A percentile compares a stretch with the other conserved stretches of the same genome.
phyloP scores from a whole-genome alignment of 345 rosid genomes.

The Geranium brycei region DNA sequence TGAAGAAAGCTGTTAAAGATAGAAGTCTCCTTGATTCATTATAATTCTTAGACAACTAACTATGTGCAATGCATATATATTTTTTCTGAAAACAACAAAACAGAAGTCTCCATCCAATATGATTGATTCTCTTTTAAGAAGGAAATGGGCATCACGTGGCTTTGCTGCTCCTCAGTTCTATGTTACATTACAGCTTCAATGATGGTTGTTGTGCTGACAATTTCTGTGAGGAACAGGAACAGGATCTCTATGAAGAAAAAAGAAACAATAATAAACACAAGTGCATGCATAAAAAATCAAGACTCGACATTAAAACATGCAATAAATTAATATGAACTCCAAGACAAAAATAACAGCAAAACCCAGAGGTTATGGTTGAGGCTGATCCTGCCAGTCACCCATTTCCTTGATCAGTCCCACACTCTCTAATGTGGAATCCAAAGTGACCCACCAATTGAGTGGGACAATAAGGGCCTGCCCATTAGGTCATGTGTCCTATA shows the following conservation, averaged over 20 bases:
- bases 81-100: too few species aligned
- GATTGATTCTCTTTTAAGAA: too few species aligned
- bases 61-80: too few species aligned
- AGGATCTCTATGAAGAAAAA: background rate
- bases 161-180: background rate
- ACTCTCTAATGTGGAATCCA: conserved; percentile 14
- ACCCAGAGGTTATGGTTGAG: background rate
- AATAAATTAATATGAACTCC: background rate
- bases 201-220: background rate
- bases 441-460: conserved; percentile 10
- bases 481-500: too few species aligned
- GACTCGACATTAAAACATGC: too few species aligned
- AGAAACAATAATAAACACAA: background rate
- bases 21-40: too few species aligned
- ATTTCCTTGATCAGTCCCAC: background rate
- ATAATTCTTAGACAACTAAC: too few species aligned
- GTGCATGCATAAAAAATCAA: too few species aligned
- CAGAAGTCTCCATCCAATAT: too few species aligned
- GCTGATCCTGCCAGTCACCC: background rate
- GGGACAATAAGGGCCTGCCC: too few species aligned
- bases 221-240: background rate
- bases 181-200: background rate
- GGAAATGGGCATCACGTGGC: too few species aligned
- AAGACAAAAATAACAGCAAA: background rate
- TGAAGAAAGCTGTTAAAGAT: too few species aligned